Conservation (phyloP, 148 eudicot genomes). For the Persicaria maculosa region DNA sequence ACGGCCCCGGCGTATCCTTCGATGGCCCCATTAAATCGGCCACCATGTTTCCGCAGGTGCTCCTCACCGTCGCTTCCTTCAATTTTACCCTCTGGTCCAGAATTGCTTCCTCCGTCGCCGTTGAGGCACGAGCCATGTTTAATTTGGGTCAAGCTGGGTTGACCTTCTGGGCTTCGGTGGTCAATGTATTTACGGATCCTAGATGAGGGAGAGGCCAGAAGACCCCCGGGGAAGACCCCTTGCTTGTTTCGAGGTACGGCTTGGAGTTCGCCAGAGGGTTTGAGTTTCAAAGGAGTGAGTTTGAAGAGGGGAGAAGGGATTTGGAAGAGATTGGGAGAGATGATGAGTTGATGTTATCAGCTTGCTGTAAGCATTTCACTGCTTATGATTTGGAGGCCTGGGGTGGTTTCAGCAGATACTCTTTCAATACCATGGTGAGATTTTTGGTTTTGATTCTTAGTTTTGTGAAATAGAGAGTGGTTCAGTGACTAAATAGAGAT, state of each 20-base stretch:
- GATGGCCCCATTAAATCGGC: constrained; percentile 47
- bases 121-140: constrained; percentile 83
- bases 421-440: constrained; percentile 79
- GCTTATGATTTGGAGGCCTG: constrained; percentile 94
- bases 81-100: constrained; percentile 50
- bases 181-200: constrained; percentile 89
- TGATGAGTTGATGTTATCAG: constrained; percentile 66
- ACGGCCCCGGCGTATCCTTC: constrained; percentile 82
- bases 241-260: constrained; percentile 45
- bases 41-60: constrained; percentile 68
- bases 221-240: constrained; percentile 96
- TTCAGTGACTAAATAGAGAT: too few species aligned
- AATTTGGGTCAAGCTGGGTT: constrained; percentile 82
- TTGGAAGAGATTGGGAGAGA: constrained; percentile 27
- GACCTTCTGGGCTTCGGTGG: constrained; percentile 91
- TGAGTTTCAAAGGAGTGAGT: constrained; percentile 29
- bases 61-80: constrained; percentile 57
- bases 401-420: constrained; percentile 59
- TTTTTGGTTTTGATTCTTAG: background rate
- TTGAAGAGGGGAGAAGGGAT: constrained; percentile 24
- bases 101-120: constrained; percentile 47
- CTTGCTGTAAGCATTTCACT: constrained; percentile 95
- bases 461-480: background rate
- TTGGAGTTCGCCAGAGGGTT: constrained; percentile 73
- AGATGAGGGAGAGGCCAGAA: constrained; percentile 98